Evolutionary conservation across 1,284 basidiomycete species (phyloP).

Genomic region (Fistulina hepatica): DNA sequence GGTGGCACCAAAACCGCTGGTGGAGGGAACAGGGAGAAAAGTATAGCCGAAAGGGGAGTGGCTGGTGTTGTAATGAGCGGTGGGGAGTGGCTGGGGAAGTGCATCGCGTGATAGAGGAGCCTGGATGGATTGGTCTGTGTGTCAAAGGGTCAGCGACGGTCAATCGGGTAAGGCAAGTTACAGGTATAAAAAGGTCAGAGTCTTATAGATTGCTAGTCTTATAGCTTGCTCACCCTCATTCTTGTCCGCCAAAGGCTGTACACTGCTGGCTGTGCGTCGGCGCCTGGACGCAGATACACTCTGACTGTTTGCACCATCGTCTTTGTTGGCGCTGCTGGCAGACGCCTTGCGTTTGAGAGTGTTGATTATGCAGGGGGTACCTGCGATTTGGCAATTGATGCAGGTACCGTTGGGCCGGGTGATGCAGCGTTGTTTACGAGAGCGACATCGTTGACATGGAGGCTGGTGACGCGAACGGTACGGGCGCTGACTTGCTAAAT

Average conservation of each 20-base stretch:
- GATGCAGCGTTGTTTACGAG: constrained; percentile 13
- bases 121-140: too few relatives aligned
- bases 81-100: constrained; percentile 8
- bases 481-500: constrained; percentile 5
- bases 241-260: constrained; percentile 8
- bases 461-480: constrained; percentile 11
- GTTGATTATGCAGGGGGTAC: constrained; percentile 12
- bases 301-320: constrained; percentile 10
- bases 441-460: constrained; percentile 13
- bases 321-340: constrained; percentile 11
- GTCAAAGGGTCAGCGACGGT: too few relatives aligned
- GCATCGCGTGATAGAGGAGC: too few relatives aligned
- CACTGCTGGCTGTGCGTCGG: constrained; percentile 6
- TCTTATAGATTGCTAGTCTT: too few relatives aligned
- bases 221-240: constrained; percentile 10
- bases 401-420: constrained; percentile 14
- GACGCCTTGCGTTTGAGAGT: constrained; percentile 12
- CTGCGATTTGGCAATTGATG: constrained; percentile 14
- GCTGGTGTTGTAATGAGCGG: constrained; percentile 12
- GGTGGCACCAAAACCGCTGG: constrained; percentile 12
- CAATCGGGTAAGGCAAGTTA: too few relatives aligned
- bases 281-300: too few relatives aligned
- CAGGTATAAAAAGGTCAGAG: too few relatives aligned
- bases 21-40: constrained; percentile 11
- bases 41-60: constrained; percentile 11